Conservation (phyloP, 371 early-diverging fungal genomes). For the Spraguea lophii region DNA sequence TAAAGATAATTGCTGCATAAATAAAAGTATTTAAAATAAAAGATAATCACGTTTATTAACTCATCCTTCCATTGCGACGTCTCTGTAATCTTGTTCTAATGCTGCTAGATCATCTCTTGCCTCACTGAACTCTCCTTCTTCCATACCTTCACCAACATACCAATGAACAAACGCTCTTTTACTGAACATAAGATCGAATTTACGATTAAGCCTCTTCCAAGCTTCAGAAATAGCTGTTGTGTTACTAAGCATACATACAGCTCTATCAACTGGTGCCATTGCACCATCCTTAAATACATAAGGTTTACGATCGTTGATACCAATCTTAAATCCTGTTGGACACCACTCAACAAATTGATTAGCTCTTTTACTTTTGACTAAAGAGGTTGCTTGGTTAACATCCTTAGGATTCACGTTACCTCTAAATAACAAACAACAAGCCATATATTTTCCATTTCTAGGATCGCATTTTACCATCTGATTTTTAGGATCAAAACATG, state of each 20-base stretch:
- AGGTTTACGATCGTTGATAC: conserved; percentile 71
- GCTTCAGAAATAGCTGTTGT: conserved; percentile 85
- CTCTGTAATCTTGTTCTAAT: conserved; percentile 79
- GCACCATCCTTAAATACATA: conserved; percentile 70
- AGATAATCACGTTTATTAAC: no score
- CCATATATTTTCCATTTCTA: conserved; percentile 78
- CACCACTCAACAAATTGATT: conserved; percentile 91
- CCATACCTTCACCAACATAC: conserved; percentile 84
- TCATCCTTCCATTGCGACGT: conserved; percentile 1
- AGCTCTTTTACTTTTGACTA: conserved; percentile 67
- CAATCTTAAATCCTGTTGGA: conserved; percentile 86
- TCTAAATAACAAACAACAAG: conserved; percentile 74
- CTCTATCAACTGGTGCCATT: conserved; percentile 69
- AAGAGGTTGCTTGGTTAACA: conserved; percentile 62
- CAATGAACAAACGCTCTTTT: conserved; percentile 93
- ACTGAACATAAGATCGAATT: conserved; percentile 82
- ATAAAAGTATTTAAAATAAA: no score
- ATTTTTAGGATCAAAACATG: conserved; percentile 74
- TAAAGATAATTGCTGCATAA: no score
- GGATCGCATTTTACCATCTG: conserved; percentile 90
- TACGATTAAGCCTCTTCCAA: conserved; percentile 74
- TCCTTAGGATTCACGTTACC: conserved; percentile 63
- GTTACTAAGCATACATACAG: conserved; percentile 76
- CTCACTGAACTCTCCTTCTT: conserved; percentile 89
- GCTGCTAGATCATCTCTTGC: conserved; percentile 96